A percentile compares a stretch with the other conserved stretches of the same genome.
These are phyloP conservation scores for Cystofilobasidium capitatum DNA, from an alignment of 768 basidiomycete genomes.

Conservation along the genomic window DNA sequence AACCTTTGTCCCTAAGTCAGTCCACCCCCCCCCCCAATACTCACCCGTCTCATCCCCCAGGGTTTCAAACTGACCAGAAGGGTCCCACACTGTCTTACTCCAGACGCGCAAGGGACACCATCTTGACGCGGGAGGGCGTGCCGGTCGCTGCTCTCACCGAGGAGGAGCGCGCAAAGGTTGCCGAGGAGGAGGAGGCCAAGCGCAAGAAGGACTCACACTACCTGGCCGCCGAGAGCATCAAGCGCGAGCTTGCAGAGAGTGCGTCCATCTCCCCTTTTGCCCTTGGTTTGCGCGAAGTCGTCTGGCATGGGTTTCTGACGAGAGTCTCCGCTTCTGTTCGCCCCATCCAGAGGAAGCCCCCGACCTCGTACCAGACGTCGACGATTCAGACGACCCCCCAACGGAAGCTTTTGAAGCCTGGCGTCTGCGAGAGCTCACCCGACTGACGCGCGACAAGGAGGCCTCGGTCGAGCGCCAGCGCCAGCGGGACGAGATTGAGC, in stretches of 20 bases:
- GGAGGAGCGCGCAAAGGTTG: constrained; percentile 57
- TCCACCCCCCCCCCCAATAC: constrained; percentile 14
- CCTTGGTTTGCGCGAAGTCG: not conserved
- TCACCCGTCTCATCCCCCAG: not conserved
- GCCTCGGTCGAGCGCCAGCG: constrained; percentile 68
- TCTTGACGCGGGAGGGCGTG: constrained; percentile 40
- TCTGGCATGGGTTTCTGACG: too few species aligned
- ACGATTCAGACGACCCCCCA: constrained; percentile 93
- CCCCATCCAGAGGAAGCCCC: constrained; percentile 68
- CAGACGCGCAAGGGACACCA: constrained; percentile 50
- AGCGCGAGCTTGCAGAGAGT: constrained; percentile 86
- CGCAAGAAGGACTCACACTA: constrained; percentile 80
- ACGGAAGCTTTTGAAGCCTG: constrained; percentile 87
- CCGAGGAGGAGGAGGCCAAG: constrained; percentile 68
- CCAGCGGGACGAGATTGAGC: constrained; percentile 83
- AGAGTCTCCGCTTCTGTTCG: too few species aligned
- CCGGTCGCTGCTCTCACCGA: constrained; percentile 52
- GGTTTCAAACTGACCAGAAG: not conserved
- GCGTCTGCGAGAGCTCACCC: constrained; percentile 83
- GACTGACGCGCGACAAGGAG: constrained; percentile 90
- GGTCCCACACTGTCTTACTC: not conserved
- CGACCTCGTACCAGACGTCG: constrained; percentile 71
- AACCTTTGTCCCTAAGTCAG: constrained; percentile 89
- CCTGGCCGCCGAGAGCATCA: constrained; percentile 87
- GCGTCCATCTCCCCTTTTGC: constrained; percentile 35